Conservation (phyloP, 2,329 filamentous ascomycete genomes). For the Corinectria fuckeliana region DNA sequence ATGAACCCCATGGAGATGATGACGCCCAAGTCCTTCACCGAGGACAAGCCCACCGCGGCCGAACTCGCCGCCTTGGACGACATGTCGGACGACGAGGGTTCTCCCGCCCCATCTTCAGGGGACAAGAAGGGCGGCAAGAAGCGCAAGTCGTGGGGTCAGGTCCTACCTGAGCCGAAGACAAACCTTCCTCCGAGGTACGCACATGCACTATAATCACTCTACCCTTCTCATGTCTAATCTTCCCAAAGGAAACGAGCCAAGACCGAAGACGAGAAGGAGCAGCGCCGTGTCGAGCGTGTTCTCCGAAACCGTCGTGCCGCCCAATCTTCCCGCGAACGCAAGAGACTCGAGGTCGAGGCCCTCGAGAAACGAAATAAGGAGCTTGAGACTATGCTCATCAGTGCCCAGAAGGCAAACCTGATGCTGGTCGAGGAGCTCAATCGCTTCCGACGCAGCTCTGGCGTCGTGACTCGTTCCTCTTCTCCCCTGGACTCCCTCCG, state of each 20-base stretch:
- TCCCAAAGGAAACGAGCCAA: slow-evolving; percentile 85
- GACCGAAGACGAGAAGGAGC: slow-evolving; percentile 98
- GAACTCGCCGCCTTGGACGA: slow-evolving; percentile 12
- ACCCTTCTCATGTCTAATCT: slow-evolving; percentile 31
- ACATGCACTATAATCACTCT: background rate
- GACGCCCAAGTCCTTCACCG: slow-evolving; percentile 52
- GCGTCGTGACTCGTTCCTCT: slow-evolving; percentile 49
- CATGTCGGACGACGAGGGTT: slow-evolving; percentile 24
- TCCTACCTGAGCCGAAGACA: slow-evolving; percentile 95
- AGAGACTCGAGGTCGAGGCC: slow-evolving; percentile 85
- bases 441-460: slow-evolving; percentile 53
- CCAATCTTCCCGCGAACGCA: slow-evolving; percentile 94
- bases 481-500: slow-evolving; percentile 52
- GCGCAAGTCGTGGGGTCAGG: slow-evolving; percentile 98
- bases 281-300: slow-evolving; percentile 95
- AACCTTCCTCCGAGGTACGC: slow-evolving; percentile 86
- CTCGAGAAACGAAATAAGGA: slow-evolving; percentile 78
- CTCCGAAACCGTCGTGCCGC: slow-evolving; percentile 95
- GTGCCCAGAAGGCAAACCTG: slow-evolving; percentile 62
- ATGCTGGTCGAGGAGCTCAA: slow-evolving; percentile 58
- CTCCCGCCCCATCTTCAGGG: slow-evolving; percentile 24
- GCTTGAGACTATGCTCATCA: slow-evolving; percentile 67
- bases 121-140: slow-evolving; percentile 85
- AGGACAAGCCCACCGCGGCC: slow-evolving; percentile 33
- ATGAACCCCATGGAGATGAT: slow-evolving; percentile 57